A percentile compares a stretch with the other conserved stretches of the same genome.
Evolutionary conservation across 495 filamentous ascomycete species (phyloP).

Genomic region (Talaromyces adpressus): DNA sequence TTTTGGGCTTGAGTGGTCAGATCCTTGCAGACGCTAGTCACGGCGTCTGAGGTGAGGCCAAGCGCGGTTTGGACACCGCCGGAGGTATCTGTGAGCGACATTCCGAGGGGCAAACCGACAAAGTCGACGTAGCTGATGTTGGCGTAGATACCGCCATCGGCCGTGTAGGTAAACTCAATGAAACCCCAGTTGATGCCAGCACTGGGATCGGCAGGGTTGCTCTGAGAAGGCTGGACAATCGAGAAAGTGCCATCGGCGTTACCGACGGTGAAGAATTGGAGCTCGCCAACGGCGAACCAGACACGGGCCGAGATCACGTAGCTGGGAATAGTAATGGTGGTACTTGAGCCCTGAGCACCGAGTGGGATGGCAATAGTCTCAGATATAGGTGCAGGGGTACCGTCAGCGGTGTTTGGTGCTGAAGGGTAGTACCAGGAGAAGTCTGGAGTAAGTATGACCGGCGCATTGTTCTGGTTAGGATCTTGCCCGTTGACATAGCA

Average conservation of each 20-base stretch:
- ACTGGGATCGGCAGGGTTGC: constrained; percentile 35
- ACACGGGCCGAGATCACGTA: constrained; percentile 32
- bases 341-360: constrained; percentile 21
- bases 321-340: constrained; percentile 29
- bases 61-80: constrained; percentile 24
- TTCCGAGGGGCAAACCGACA: constrained; percentile 33
- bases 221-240: constrained; percentile 33
- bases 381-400: constrained; percentile 20
- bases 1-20: constrained; percentile 20
- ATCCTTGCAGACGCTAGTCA: constrained; percentile 28
- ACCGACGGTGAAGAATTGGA: constrained; percentile 33
- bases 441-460: constrained; percentile 27
- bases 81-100: constrained; percentile 26
- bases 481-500: constrained; percentile 34
- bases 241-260: constrained; percentile 16
- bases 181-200: constrained; percentile 38
- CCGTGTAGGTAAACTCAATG: constrained; percentile 35
- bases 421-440: constrained; percentile 30
- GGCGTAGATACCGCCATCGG: constrained; percentile 28
- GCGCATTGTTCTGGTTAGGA: constrained; percentile 12
- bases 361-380: constrained; percentile 23
- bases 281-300: constrained; percentile 33
- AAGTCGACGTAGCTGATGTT: constrained; percentile 44
- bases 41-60: constrained; percentile 23
- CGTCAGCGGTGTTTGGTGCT: constrained; percentile 11